phyloP scores from a whole-genome alignment of 2,329 filamentous ascomycete genomes.

The Phialemonium atrogriseum region DNA sequence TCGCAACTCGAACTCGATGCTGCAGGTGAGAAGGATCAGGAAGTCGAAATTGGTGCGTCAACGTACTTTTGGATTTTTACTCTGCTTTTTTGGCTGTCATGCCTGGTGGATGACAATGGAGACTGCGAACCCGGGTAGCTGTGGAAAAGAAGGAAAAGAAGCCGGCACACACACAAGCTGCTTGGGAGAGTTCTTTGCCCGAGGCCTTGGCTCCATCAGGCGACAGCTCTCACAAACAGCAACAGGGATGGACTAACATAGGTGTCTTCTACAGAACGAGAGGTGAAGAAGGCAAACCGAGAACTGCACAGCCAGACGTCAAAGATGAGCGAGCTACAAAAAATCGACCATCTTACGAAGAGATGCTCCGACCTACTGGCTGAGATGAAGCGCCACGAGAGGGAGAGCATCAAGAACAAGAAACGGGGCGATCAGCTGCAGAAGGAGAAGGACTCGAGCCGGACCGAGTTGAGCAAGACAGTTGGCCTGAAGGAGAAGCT shows the following conservation, averaged over 20 bases:
- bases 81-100: background rate
- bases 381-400: constrained; percentile 92
- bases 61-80: constrained; percentile 7
- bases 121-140: too few species aligned
- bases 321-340: constrained; percentile 86
- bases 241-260: constrained; percentile 20
- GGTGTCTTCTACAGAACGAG: constrained; percentile 57
- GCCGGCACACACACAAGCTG: too few species aligned
- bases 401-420: constrained; percentile 92
- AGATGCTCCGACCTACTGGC: constrained; percentile 85
- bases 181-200: too few species aligned
- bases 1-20: constrained; percentile 91
- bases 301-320: constrained; percentile 83
- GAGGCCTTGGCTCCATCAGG: too few species aligned
- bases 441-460: constrained; percentile 89
- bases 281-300: constrained; percentile 88
- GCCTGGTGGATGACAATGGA: too few species aligned
- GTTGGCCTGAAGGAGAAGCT: constrained; percentile 90
- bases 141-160: too few species aligned
- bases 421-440: constrained; percentile 89
- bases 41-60: constrained; percentile 79
- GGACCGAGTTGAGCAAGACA: constrained; percentile 84
- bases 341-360: constrained; percentile 83
- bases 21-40: constrained; percentile 89
- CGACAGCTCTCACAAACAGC: too few species aligned